Evolutionary conservation across 2,329 filamentous ascomycete genomes (phyloP), one percentile per base, ranked within the genome.

Genomic region (Hypoxylon sp.): DNA sequence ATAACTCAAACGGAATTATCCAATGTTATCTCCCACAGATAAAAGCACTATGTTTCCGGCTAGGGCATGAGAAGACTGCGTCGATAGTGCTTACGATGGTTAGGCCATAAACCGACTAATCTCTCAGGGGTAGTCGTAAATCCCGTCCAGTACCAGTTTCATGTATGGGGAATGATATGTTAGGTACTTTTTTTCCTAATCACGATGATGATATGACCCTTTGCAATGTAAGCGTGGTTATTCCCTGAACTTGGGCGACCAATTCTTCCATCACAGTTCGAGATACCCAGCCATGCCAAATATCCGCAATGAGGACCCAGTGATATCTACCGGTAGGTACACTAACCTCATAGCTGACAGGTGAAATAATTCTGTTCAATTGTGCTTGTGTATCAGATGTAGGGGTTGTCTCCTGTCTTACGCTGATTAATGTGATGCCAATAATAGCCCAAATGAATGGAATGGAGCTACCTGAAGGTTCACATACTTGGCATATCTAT

Each of bases 21-120:
- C 6, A 42, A 42, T 42, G 30, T 10, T 31, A 33, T 35, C n/a
- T 42, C 37, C 6, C 8, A 13, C 22, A n/a, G 51, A 7, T 6
- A 42, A 27, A 30, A n/a, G n/a, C n/a, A n/a, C n/a, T n/a, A 42
- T 55, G 35, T 27, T n/a, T 8, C 35, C 13, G 2, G 13, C 20
- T 2, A 42, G 40, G 33, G 25, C 37, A 56, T 31, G 20, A n/a
- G 25, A n/a, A 20, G 40, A 17, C 7, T 42, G 40, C 3, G n/a
- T 20, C n/a, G n/a, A 8, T 56, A 11, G 37, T 44, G 54, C 54
- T 57, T 30, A 57, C 25, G 22, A 57, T 48, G n/a, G 8, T 46
- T 57, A 46, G 46, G 11, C 27, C 27, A 2, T n/a, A 57, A 57
- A 46, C 27, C 6, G 54, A 48, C 54, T 48, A 57, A 40, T 30